Conservation (phyloP, 345 rosid genomes). For the Iberis pinnata region DNA sequence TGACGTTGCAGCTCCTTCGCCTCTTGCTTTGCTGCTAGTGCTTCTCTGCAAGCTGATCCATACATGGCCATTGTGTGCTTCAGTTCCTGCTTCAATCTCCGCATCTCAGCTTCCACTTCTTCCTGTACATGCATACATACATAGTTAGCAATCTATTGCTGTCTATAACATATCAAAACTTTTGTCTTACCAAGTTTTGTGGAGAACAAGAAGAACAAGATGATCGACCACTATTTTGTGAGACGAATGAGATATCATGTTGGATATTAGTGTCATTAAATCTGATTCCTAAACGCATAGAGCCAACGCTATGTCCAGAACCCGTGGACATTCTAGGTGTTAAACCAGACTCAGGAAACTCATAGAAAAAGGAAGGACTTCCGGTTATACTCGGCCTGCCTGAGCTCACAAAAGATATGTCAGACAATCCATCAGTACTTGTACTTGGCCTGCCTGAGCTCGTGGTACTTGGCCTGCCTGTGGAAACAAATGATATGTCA, state of each 20-base stretch:
- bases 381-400: constrained; percentile 59
- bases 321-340: constrained; percentile 44
- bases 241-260: constrained; percentile 46
- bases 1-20: constrained; percentile 64
- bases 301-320: constrained; percentile 54
- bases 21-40: constrained; percentile 73
- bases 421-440: constrained; percentile 36
- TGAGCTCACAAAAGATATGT: constrained; percentile 81
- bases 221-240: constrained; percentile 50
- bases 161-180: constrained; percentile 14
- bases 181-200: constrained; percentile 40
- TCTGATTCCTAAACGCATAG: constrained; percentile 44
- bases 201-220: constrained; percentile 63
- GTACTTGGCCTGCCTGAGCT: constrained; percentile 28
- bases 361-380: constrained; percentile 43
- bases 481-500: constrained; percentile 60
- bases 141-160: constrained; percentile 5
- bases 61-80: constrained; percentile 85
- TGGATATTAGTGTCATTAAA: constrained; percentile 34
- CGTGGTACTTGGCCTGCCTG: constrained; percentile 25
- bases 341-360: constrained; percentile 40
- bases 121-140: constrained; percentile 38
- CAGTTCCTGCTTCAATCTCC: constrained; percentile 67
- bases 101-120: constrained; percentile 78
- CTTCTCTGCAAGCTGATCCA: constrained; percentile 80